Percentiles rank a stretch among this genome's conserved stretches.
phyloP scores from a whole-genome alignment of 305 asterid genomes.

The Ajuga reptans region DNA sequence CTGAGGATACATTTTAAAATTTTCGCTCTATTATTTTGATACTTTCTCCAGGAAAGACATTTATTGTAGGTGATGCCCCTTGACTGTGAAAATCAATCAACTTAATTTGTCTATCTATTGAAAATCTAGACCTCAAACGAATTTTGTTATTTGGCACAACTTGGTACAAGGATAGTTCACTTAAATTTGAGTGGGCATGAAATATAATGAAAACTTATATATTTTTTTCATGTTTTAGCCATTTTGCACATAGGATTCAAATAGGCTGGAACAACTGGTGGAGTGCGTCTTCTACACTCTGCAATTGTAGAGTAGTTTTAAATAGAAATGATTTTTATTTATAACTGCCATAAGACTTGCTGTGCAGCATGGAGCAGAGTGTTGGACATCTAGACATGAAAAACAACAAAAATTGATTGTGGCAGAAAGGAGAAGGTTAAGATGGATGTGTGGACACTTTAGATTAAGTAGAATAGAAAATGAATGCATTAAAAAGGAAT shows the following conservation, averaged over 20 bases:
- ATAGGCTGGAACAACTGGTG: background rate
- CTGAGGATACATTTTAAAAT: conserved; percentile 1
- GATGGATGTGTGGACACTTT: background rate
- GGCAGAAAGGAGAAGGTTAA: background rate
- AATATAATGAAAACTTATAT: background rate
- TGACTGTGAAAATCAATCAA: background rate
- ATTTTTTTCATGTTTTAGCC: background rate
- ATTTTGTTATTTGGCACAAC: background rate
- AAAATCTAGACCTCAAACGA: background rate
- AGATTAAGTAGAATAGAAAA: too few species aligned
- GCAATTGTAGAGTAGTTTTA: too few species aligned
- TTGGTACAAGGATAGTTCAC: background rate
- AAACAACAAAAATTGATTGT: background rate
- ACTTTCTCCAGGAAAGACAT: background rate
- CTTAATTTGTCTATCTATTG: background rate
- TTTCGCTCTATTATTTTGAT: conserved; percentile 6
- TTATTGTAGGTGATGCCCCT: background rate
- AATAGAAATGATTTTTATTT: too few species aligned
- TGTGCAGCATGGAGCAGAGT: background rate
- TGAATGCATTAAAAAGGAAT: background rate
- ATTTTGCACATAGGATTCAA: too few species aligned
- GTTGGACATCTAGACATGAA: background rate
- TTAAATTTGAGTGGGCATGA: conserved; percentile 1
- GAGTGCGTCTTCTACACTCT: too few species aligned
- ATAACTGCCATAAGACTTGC: background rate